Evolutionary conservation across 345 rosid genomes (phyloP).

Genomic region (Melastoma malabathricum): DNA sequence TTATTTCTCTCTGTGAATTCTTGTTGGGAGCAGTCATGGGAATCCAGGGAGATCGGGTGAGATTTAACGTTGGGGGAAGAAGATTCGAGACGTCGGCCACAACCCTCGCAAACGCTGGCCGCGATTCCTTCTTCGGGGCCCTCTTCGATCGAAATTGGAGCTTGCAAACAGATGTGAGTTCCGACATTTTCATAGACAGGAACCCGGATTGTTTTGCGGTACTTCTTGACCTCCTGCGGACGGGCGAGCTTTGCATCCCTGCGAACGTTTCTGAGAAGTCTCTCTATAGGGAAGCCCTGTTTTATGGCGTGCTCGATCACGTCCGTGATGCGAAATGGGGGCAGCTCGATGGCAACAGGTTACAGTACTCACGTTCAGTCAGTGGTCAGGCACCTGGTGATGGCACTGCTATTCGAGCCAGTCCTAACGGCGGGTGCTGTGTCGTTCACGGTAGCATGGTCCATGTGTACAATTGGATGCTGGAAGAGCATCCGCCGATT

Average conservation of each 20-base stretch:
- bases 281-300: slow-evolving; percentile 65
- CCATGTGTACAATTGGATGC: slow-evolving; percentile 79
- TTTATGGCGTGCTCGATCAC: slow-evolving; percentile 71
- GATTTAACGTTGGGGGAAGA: slow-evolving; percentile 87
- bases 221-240: slow-evolving; percentile 95
- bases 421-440: slow-evolving; percentile 88
- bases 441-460: slow-evolving; percentile 92
- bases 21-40: slow-evolving; percentile 29
- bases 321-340: slow-evolving; percentile 77
- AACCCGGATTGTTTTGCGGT: slow-evolving; percentile 85
- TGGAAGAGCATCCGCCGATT: slow-evolving; percentile 68
- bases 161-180: slow-evolving; percentile 14
- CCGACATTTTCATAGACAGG: slow-evolving; percentile 59
- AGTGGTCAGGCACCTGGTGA: slow-evolving; percentile 90
- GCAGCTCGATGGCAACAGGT: slow-evolving; percentile 68
- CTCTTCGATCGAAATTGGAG: slow-evolving; percentile 75
- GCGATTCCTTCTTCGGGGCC: slow-evolving; percentile 78
- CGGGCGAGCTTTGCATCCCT: slow-evolving; percentile 76
- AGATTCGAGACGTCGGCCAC: slow-evolving; percentile 86
- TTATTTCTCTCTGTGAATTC: background rate
- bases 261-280: slow-evolving; percentile 53
- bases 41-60: slow-evolving; percentile 50
- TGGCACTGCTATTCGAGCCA: slow-evolving; percentile 88
- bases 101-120: slow-evolving; percentile 84
- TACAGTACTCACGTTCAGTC: slow-evolving; percentile 37